A percentile compares a stretch with the other conserved stretches of the same genome.
phyloP scores from a whole-genome alignment of 208 protist species.

The Leishmania amazonensis region DNA sequence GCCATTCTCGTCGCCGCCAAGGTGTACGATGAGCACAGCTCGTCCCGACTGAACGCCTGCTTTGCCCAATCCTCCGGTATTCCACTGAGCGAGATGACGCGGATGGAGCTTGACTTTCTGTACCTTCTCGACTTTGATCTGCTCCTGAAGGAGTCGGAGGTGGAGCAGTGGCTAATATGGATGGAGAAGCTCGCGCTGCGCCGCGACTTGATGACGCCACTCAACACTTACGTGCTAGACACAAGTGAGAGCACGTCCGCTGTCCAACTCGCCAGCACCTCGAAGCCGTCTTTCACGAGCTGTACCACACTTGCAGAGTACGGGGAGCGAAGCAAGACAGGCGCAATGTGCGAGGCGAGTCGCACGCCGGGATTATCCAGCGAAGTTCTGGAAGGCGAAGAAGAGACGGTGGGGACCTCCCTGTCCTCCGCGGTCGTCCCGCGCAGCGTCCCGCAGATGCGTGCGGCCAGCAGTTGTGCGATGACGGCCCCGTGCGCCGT shows the following conservation, averaged over 20 bases:
- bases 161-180: constrained; percentile 76
- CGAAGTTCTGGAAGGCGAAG: constrained; percentile 4
- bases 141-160: constrained; percentile 71
- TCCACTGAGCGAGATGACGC: constrained; percentile 59
- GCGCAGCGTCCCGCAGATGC: constrained; percentile 19
- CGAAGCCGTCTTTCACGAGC: not conserved
- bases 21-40: constrained; percentile 82
- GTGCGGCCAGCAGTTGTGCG: constrained; percentile 9
- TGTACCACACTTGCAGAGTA: not conserved
- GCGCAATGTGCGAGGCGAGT: constrained; percentile 12
- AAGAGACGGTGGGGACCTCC: constrained; percentile 6
- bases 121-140: constrained; percentile 87
- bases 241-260: not conserved
- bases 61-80: constrained; percentile 65
- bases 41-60: constrained; percentile 49
- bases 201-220: constrained; percentile 48
- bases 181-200: constrained; percentile 71
- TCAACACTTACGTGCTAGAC: constrained; percentile 60
- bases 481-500: not conserved
- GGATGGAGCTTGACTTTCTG: constrained; percentile 83
- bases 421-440: not conserved
- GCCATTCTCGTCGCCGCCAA: constrained; percentile 83
- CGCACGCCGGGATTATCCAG: constrained; percentile 15
- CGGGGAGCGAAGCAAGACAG: constrained; percentile 4
- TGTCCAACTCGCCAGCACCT: not conserved